Base-by-base conservation (phyloP, 805 yeast species). In the Wickerhamomyces subpelliculosus region DNA sequence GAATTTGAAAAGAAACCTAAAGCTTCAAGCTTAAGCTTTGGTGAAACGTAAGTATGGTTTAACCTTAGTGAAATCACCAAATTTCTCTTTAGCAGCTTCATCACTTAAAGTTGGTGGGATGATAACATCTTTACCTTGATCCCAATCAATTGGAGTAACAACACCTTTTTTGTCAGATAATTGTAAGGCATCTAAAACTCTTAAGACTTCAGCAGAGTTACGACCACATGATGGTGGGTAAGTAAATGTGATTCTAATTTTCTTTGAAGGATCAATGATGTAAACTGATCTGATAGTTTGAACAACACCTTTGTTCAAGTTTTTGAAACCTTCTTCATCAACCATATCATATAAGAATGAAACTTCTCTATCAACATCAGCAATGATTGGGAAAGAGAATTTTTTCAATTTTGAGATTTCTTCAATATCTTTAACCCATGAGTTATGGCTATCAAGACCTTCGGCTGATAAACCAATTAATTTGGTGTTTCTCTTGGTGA, bases 181-280 rank as follows among this genome's bases (percentile, higher is more conserved):
- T 70, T 87, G 96, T 61, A 88, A 70, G 38, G 95, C 84, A 61
- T 86, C 96, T 47, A 88, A 67, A 40, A 84, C 95, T 68, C 97
- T 83, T 63, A 89, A 72, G 27, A 88, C 90, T 72, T 88, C 97
- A 41, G 84, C 75, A 45, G 95, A 75, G 79, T 89, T 88, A 74
- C 97, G 84, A 61, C 97, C 97, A 44, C 85, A 80, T 33, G 95
- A 82, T 43, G 96, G 93, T 41, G 97, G 97, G 72, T 88, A 88
- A 18, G 90, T 75, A 70, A 89, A 64, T 49, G 82, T 79, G 58
- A 87, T 72, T 68, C 96, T 80, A 58, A 89, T 79, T 67, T 83
- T 88, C 76, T 88, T 89, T 51, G 68, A 60, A 49, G 96, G 96
- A 65, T 88, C 96, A 61, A 88, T 87, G 62, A 88, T 68, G 69